These are phyloP conservation scores for Ochromonas danica DNA, from an alignment of 108 stramenopile species.

Conservation along the genomic window DNA sequence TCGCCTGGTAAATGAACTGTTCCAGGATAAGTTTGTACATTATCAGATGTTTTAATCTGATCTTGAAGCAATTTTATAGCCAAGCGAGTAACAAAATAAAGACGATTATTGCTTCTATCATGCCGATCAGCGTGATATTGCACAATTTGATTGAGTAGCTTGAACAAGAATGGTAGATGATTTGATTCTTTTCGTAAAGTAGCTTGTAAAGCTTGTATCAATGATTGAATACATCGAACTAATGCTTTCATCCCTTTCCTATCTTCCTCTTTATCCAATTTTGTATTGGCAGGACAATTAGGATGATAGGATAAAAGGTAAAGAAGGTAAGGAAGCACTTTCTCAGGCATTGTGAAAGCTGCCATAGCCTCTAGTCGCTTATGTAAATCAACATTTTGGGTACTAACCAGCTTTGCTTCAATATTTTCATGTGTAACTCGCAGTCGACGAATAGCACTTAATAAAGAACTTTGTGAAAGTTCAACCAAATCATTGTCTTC, in stretches of 20 bases:
- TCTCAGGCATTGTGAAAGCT: not conserved
- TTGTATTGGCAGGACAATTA: not conserved
- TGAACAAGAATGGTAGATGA: constrained; percentile 19
- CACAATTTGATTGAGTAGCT: not conserved
- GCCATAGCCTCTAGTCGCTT: not conserved
- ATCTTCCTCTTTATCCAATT: not conserved
- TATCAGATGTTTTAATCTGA: constrained; percentile 24
- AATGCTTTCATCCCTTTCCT: not conserved
- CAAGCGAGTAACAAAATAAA: not conserved
- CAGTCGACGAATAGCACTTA: not conserved
- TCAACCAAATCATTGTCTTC: not conserved
- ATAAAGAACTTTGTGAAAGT: not conserved
- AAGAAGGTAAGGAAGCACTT: not conserved
- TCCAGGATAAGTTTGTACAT: not conserved
- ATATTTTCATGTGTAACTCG: constrained; percentile 13
- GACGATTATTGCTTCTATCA: constrained; percentile 8
- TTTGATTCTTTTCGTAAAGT: not conserved
- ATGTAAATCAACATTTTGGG: not conserved
- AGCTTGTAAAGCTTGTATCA: not conserved
- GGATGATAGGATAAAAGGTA: constrained; percentile 24
- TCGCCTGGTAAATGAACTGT: constrained; percentile 6
- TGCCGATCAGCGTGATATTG: not conserved
- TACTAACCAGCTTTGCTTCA: not conserved
- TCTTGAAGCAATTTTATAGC: constrained; percentile 9
- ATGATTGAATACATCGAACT: not conserved